These are phyloP conservation scores for Cyberlindnera subsufficiens DNA, from an alignment of 805 yeast species.

Conservation along the genomic window DNA sequence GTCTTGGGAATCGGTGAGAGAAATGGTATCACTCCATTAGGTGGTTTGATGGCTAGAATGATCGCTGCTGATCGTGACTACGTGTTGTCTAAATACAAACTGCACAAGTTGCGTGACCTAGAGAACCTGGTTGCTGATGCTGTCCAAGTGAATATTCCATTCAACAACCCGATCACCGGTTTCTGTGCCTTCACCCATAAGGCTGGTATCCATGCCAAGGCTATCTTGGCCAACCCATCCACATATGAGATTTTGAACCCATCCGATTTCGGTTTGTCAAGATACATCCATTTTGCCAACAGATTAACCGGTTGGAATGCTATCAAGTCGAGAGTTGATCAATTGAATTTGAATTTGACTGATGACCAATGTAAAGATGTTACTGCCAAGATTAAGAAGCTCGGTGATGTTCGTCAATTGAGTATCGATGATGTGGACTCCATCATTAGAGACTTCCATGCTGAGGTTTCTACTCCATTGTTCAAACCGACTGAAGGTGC, in stretches of 20 bases:
- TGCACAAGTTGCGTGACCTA: constrained; percentile 91
- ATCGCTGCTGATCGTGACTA: constrained; percentile 97
- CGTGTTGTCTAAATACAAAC: constrained; percentile 88
- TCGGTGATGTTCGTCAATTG: constrained; percentile 92
- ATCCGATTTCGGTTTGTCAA: constrained; percentile 87
- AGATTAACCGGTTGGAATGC: constrained; percentile 99
- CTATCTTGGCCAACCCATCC: constrained; percentile 95
- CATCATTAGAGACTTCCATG: constrained; percentile 89
- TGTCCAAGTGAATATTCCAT: constrained; percentile 94
- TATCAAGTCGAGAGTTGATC: constrained; percentile 96
- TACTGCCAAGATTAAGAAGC: constrained; percentile 83
- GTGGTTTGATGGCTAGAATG: constrained; percentile 99
- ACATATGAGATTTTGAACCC: constrained; percentile 98
- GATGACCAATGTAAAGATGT: constrained; percentile 96
- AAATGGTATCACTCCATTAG: constrained; percentile 95
- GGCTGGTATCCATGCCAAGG: constrained; percentile 99
- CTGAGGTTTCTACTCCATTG: constrained; percentile 57
- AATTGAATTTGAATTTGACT: constrained; percentile 79
- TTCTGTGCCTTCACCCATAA: constrained; percentile 99
- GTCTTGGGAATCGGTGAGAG: constrained; percentile 98
- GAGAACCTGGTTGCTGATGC: constrained; percentile 96
- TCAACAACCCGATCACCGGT: constrained; percentile 98
- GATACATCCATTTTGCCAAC: constrained; percentile 97
- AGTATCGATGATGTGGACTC: constrained; percentile 97
- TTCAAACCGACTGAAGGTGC: constrained; percentile 23